phyloP scores from a whole-genome alignment of 352 stramenopile genomes.

The Phytophthora constricta region DNA sequence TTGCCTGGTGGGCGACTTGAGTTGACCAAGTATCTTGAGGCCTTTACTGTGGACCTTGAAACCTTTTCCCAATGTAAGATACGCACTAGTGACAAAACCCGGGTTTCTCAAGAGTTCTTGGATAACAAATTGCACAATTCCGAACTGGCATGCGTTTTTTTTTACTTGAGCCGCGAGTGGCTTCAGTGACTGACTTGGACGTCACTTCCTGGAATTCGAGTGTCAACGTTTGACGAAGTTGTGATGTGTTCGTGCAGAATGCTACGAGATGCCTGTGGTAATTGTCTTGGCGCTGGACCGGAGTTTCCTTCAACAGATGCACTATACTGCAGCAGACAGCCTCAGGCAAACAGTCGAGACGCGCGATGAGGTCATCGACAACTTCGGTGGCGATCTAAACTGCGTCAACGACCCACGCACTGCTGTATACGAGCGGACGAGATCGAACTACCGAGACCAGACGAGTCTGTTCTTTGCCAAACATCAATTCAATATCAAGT shows the following conservation, averaged over 20 bases:
- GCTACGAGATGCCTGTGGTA: conserved; percentile 76
- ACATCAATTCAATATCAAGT: conserved; percentile 80
- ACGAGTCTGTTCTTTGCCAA: conserved; percentile 81
- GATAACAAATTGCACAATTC: no score
- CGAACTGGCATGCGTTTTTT: no score
- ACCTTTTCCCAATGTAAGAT: no score
- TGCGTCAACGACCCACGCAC: conserved; percentile 57
- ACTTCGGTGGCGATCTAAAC: conserved; percentile 59
- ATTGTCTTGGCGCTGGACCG: conserved; percentile 60
- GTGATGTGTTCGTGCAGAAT: conserved; percentile 32
- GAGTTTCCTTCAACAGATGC: conserved; percentile 66
- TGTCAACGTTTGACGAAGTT: not conserved
- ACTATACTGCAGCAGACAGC: conserved; percentile 69
- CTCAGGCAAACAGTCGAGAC: conserved; percentile 61
- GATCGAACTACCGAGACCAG: conserved; percentile 78
- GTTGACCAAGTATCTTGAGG: no score
- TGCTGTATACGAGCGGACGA: conserved; percentile 49
- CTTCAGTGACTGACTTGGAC: no score
- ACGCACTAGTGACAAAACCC: no score
- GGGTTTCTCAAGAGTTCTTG: no score
- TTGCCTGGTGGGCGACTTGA: no score
- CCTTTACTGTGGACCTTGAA: no score
- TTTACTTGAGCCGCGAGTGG: no score
- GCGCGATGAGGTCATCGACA: conserved; percentile 69
- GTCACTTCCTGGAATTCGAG: not conserved